Evolutionary conservation across 1,139 yeast species (phyloP).

Genomic region (Casaregolazyma lundiana): DNA sequence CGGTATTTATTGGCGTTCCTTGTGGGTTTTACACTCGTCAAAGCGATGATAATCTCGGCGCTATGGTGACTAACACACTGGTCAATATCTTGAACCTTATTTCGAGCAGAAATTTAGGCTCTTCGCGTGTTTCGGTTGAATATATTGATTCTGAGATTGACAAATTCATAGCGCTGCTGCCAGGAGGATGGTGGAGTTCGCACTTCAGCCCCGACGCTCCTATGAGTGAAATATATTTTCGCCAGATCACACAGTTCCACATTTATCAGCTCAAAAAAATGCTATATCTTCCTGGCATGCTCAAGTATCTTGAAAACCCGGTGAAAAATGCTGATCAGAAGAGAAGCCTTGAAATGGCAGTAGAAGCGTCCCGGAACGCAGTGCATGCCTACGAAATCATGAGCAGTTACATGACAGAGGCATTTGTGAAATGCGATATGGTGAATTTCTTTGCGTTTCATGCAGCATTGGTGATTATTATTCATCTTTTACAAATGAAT

Average conservation of each 20-base stretch:
- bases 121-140: background rate
- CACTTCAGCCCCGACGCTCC: background rate
- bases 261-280: background rate
- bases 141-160: background rate
- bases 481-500: slow-evolving; percentile 31
- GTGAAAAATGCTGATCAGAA: background rate
- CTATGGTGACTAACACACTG: background rate
- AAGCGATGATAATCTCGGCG: background rate
- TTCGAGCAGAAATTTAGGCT: background rate
- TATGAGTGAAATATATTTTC: background rate
- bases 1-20: background rate
- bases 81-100: background rate
- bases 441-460: background rate
- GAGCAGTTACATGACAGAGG: background rate
- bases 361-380: background rate
- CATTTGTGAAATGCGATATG: background rate
- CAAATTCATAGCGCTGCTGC: background rate
- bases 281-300: background rate
- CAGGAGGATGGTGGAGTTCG: background rate
- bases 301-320: background rate
- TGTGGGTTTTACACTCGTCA: background rate
- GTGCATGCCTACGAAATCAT: background rate
- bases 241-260: background rate
- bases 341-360: background rate
- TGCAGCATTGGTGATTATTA: background rate